Conservation (phyloP, 1,284 basidiomycete genomes). For the Cutaneotrichosporon cavernicola region DNA sequence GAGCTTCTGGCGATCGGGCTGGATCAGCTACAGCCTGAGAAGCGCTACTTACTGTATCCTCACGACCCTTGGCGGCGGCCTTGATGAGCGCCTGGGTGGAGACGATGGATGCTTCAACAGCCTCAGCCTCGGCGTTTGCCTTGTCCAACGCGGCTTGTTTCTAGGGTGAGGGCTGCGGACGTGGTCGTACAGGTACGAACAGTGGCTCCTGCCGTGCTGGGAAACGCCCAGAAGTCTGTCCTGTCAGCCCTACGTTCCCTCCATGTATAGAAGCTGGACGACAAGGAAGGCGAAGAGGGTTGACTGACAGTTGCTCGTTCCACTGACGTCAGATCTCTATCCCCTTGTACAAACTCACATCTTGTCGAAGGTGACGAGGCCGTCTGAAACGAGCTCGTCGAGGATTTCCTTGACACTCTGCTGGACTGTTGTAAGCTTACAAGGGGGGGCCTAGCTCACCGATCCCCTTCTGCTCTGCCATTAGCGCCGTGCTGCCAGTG, state of each 20-base stretch:
- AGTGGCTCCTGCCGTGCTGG: slow-evolving; percentile 74
- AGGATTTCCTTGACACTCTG: slow-evolving; percentile 85
- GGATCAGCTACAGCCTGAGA: slow-evolving; percentile 9
- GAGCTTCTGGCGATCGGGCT: slow-evolving; percentile 60
- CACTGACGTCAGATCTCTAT: slow-evolving; percentile 47
- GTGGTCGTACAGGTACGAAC: slow-evolving; percentile 53
- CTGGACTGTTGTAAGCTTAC: slow-evolving; percentile 59
- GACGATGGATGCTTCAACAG: slow-evolving; percentile 42
- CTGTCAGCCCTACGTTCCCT: neutral
- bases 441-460: slow-evolving; percentile 55
- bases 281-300: no score
- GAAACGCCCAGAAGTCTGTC: slow-evolving; percentile 87
- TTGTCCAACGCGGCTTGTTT: slow-evolving; percentile 59
- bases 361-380: slow-evolving; percentile 77
- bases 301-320: slow-evolving; percentile 77
- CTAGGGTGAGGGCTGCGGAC: slow-evolving; percentile 23
- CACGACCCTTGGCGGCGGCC: slow-evolving; percentile 52
- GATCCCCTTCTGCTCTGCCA: slow-evolving; percentile 81
- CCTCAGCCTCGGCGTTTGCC: slow-evolving; percentile 58
- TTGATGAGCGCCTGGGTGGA: neutral
- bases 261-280: neutral
- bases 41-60: slow-evolving; percentile 62
- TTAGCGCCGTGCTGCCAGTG: slow-evolving; percentile 28
- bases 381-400: slow-evolving; percentile 77
- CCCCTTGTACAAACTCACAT: slow-evolving; percentile 54